These are phyloP conservation scores for Komagataella populi DNA, from an alignment of 805 yeast genomes.

Conservation along the genomic window DNA sequence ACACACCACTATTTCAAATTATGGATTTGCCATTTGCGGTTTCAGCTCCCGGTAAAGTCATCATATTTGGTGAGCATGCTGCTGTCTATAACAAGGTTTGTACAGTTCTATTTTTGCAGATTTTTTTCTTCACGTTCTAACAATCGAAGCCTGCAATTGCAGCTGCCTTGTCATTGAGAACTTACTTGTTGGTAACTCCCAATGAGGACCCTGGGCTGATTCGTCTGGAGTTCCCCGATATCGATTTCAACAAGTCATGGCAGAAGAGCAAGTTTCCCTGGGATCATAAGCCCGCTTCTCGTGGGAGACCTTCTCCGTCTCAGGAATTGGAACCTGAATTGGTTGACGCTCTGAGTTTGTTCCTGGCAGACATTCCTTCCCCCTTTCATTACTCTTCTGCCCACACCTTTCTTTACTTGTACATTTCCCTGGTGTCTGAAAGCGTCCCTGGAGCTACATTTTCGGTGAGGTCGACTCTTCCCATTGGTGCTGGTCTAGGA, in stretches of 20 bases:
- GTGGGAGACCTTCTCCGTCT: slow-evolving; percentile 19
- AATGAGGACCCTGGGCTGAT: slow-evolving; percentile 27
- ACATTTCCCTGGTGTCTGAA: slow-evolving; percentile 39
- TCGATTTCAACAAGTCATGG: slow-evolving; percentile 57
- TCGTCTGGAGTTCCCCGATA: slow-evolving; percentile 73
- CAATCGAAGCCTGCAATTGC: slow-evolving; percentile 76
- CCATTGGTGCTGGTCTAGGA: slow-evolving; percentile 95
- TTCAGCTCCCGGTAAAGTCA: slow-evolving; percentile 95
- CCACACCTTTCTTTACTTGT: slow-evolving; percentile 70
- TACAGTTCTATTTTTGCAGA: slow-evolving; percentile 1
- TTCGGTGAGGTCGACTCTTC: slow-evolving; percentile 69
- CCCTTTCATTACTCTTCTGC: slow-evolving; percentile 68
- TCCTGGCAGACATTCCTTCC: slow-evolving; percentile 31
- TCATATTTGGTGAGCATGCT: slow-evolving; percentile 92
- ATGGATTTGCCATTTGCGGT: slow-evolving; percentile 43
- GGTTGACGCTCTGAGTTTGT: slow-evolving; percentile 29
- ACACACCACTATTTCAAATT: background rate
- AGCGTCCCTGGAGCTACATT: slow-evolving; percentile 37
- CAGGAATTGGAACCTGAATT: slow-evolving; percentile 50
- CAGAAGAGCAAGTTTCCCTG: slow-evolving; percentile 46
- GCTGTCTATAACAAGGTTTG: slow-evolving; percentile 72
- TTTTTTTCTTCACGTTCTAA: background rate
- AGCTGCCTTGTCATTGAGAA: slow-evolving; percentile 79
- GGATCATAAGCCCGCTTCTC: slow-evolving; percentile 19
- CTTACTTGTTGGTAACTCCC: slow-evolving; percentile 58